Conservation (phyloP, 2,329 filamentous ascomycete species). For the Elsinoe necatrix region DNA sequence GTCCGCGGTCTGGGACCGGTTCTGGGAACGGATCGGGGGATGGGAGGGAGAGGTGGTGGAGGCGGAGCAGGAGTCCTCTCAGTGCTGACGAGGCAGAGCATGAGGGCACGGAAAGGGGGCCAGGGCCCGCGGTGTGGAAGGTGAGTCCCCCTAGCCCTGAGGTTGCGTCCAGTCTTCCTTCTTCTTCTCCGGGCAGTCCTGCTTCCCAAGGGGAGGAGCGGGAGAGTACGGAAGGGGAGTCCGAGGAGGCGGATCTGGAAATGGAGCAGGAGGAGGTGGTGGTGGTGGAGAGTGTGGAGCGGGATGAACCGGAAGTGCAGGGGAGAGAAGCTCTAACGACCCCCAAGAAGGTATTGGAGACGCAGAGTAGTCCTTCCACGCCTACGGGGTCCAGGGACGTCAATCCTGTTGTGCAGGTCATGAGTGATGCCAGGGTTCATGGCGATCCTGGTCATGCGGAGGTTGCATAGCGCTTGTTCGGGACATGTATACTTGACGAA, state of each 20-base stretch:
- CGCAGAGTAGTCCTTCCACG: conserved; percentile 38
- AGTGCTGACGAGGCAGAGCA: neutral
- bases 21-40: neutral
- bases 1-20: too few species aligned
- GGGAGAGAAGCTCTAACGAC: neutral
- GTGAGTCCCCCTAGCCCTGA: conserved; percentile 14
- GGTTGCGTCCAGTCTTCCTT: neutral
- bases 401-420: conserved; percentile 1
- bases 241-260: conserved; percentile 2
- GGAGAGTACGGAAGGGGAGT: conserved; percentile 12
- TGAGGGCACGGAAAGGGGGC: conserved; percentile 15
- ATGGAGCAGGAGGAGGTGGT: conserved; percentile 14
- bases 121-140: conserved; percentile 10
- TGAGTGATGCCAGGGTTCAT: neutral
- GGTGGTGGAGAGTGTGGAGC: conserved; percentile 23
- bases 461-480: conserved; percentile 6
- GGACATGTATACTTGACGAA: neutral
- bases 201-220: conserved; percentile 16
- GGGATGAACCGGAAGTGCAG: neutral
- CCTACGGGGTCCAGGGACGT: conserved; percentile 34
- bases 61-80: conserved; percentile 18
- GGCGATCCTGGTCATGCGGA: neutral
- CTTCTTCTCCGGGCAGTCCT: neutral
- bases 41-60: neutral
- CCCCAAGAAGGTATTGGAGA: conserved; percentile 24